These are phyloP conservation scores for Hymenoscyphus scutula DNA, from an alignment of 2,329 filamentous ascomycete genomes.

Conservation along the genomic window DNA sequence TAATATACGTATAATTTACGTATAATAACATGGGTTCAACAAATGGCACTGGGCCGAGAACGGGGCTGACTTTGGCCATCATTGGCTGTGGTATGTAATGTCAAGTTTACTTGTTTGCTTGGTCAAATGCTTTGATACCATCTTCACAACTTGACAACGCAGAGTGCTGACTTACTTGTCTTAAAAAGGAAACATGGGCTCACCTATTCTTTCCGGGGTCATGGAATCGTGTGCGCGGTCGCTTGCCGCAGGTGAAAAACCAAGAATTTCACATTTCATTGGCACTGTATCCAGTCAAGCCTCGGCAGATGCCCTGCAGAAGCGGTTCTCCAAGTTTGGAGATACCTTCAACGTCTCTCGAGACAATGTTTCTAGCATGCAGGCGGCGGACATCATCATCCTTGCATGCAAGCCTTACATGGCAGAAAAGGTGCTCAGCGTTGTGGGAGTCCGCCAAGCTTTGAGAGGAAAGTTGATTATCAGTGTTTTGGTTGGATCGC, in stretches of 20 bases:
- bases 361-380: conserved; percentile 67
- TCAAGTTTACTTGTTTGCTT: not conserved
- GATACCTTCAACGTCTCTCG: conserved; percentile 33
- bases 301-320: conserved; percentile 38
- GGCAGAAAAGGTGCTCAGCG: conserved; percentile 64
- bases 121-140: not conserved
- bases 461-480: conserved; percentile 79
- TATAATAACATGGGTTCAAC: conserved; percentile 2
- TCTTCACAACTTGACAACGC: not conserved
- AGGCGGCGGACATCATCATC: conserved; percentile 70
- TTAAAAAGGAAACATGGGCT: conserved; percentile 31
- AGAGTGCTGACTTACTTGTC: not conserved
- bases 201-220: conserved; percentile 31
- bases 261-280: conserved; percentile 36
- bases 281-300: conserved; percentile 43
- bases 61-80: conserved; percentile 22
- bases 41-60: not conserved
- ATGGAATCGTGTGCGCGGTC: conserved; percentile 23
- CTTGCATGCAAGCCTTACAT: conserved; percentile 81
- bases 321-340: conserved; percentile 35
- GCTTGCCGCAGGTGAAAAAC: conserved; percentile 15
- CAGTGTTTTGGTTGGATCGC: conserved; percentile 77
- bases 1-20: no score
- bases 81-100: conserved; percentile 27
- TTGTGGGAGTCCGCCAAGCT: conserved; percentile 67